These are phyloP conservation scores for Fusarium equiseti DNA, from an alignment of 2,329 filamentous ascomycete genomes.

Conservation along the genomic window DNA sequence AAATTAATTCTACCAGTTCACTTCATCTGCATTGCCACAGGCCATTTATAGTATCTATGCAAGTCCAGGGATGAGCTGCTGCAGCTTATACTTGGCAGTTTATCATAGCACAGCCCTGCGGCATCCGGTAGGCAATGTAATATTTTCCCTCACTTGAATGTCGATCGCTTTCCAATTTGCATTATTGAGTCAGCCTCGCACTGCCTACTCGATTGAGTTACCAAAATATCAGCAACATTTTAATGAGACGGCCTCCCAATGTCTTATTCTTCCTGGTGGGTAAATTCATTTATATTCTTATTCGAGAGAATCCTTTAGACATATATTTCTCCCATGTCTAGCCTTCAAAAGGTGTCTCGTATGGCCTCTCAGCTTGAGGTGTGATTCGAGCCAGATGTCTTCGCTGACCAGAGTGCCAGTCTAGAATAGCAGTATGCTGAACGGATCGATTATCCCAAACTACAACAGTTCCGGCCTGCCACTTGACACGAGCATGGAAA, in stretches of 20 bases:
- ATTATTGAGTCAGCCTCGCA: background rate
- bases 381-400: constrained; percentile 86
- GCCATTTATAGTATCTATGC: background rate
- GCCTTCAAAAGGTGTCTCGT: constrained; percentile 69
- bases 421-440: constrained; percentile 81
- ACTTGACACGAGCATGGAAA: constrained; percentile 78
- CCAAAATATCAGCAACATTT: background rate
- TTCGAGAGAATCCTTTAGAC: background rate
- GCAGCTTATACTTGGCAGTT: background rate
- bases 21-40: background rate
- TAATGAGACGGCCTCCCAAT: background rate
- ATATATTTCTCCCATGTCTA: background rate
- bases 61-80: background rate
- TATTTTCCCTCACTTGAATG: background rate
- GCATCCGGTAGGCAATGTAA: background rate
- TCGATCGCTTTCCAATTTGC: background rate
- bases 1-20: background rate
- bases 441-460: constrained; percentile 90
- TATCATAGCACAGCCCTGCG: background rate
- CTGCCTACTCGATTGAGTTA: background rate
- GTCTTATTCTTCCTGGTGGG: background rate
- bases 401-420: constrained; percentile 84
- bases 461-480: constrained; percentile 83
- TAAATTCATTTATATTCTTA: too few species aligned
- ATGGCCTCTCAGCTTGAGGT: constrained; percentile 83